Conservation (phyloP, 345 rosid species). For the Eucalyptus cladocalyx region DNA sequence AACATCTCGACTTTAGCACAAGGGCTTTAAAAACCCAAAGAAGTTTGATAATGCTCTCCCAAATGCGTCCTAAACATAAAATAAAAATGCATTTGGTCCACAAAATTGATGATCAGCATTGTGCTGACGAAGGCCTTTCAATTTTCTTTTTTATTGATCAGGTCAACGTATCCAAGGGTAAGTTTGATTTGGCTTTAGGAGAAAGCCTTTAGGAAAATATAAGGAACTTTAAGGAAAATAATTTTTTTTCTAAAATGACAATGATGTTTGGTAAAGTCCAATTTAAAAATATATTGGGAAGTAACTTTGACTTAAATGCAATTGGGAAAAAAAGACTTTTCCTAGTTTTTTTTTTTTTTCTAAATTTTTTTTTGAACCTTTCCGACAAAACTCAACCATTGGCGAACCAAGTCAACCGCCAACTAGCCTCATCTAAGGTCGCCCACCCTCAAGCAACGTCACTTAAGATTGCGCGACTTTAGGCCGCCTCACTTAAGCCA, state of each 20-base stretch:
- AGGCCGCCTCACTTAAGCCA: not conserved
- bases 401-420: accelerated
- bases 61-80: not conserved
- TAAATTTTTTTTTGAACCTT: accelerated
- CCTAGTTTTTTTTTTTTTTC: too few species aligned
- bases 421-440: accelerated
- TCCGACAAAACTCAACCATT: accelerated
- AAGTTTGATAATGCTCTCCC: not conserved
- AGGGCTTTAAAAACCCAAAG: not conserved
- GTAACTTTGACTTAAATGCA: too few species aligned
- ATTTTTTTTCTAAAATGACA: too few species aligned
- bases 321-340: not conserved
- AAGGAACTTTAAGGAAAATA: too few species aligned
- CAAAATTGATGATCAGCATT: not conserved
- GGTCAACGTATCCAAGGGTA: accelerated
- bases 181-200: accelerated
- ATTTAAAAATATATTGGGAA: not conserved
- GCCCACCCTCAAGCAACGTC: not conserved
- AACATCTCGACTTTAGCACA: not conserved
- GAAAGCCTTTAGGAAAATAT: too few species aligned
- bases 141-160: not conserved
- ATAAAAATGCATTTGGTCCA: not conserved
- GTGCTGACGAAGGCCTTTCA: not conserved
- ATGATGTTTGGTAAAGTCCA: too few species aligned
- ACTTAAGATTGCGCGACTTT: accelerated